These are phyloP conservation scores for Eucalyptus sp. DNA, from an alignment of 345 rosid species.

Conservation along the genomic window DNA sequence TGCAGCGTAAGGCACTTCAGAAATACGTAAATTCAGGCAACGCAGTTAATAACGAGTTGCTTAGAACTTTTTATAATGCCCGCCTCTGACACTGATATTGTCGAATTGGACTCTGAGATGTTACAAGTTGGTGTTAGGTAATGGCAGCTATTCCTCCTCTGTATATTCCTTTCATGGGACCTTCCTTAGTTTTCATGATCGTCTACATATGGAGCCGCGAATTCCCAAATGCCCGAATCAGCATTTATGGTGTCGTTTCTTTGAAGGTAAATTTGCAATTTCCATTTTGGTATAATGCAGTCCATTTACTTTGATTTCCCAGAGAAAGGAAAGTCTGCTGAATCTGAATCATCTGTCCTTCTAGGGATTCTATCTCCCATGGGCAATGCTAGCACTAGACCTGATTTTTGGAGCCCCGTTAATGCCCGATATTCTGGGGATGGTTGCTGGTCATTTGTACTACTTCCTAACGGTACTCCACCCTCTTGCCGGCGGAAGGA, in stretches of 20 bases:
- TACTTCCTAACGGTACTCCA: slow-evolving; percentile 57
- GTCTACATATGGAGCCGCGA: slow-evolving; percentile 49
- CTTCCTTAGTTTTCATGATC: slow-evolving; percentile 50
- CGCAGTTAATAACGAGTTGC: neutral
- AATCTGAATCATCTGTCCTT: neutral
- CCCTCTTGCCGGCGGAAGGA: slow-evolving; percentile 51
- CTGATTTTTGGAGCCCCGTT: slow-evolving; percentile 38
- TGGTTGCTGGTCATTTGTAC: slow-evolving; percentile 48
- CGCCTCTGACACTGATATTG: neutral
- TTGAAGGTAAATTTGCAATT: slow-evolving; percentile 27
- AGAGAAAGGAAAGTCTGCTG: neutral
- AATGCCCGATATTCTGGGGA: slow-evolving; percentile 54
- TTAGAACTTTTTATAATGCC: neutral
- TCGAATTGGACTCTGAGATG: neutral
- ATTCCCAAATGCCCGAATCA: slow-evolving; percentile 41
- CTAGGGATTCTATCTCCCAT: slow-evolving; percentile 62
- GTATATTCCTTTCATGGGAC: slow-evolving; percentile 36
- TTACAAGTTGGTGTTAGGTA: slow-evolving; percentile 5
- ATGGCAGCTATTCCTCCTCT: slow-evolving; percentile 33
- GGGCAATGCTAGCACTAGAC: slow-evolving; percentile 58
- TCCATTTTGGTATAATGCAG: neutral
- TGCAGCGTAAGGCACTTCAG: neutral
- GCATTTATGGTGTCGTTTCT: slow-evolving; percentile 40
- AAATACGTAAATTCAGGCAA: neutral
- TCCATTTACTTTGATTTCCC: neutral